Percentiles rank a stretch among this genome's conserved stretches.
These are phyloP conservation scores for Neurospora discreta DNA, from an alignment of 495 filamentous ascomycete genomes.

Conservation along the genomic window DNA sequence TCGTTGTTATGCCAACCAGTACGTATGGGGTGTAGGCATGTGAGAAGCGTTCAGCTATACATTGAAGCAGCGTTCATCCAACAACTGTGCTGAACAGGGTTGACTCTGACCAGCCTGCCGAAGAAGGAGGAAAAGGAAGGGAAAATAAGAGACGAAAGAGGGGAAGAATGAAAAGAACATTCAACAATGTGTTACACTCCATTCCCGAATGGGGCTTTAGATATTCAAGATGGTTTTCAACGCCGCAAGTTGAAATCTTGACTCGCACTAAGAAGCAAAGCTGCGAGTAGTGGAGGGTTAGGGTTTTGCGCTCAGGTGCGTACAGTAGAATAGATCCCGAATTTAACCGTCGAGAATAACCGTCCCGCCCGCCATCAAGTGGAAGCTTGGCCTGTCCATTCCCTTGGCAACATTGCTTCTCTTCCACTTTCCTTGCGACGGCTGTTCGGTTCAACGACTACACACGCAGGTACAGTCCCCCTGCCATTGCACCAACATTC, in stretches of 20 bases:
- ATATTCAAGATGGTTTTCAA: background rate
- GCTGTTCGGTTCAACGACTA: background rate
- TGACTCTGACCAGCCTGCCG: background rate
- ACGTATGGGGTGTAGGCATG: background rate
- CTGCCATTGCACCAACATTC: background rate
- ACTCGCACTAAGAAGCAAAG: background rate
- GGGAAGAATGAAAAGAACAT: background rate
- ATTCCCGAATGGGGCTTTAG: too few species aligned
- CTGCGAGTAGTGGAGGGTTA: slow-evolving; percentile 10
- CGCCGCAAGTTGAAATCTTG: background rate
- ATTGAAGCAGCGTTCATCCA: background rate
- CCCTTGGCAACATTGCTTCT: background rate
- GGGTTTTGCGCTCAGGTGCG: slow-evolving; percentile 5
- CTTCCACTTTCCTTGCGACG: background rate
- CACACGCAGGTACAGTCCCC: background rate
- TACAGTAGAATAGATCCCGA: background rate
- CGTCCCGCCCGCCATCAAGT: background rate
- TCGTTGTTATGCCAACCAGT: background rate
- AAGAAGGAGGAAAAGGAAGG: background rate
- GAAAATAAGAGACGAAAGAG: too few species aligned
- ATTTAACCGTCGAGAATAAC: background rate
- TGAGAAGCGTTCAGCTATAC: background rate
- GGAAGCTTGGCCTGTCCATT: background rate
- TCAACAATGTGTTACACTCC: background rate
- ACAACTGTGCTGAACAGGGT: background rate